These are phyloP conservation scores for Posidonia australis DNA, from an alignment of 106 monocot genomes.

Conservation along the genomic window DNA sequence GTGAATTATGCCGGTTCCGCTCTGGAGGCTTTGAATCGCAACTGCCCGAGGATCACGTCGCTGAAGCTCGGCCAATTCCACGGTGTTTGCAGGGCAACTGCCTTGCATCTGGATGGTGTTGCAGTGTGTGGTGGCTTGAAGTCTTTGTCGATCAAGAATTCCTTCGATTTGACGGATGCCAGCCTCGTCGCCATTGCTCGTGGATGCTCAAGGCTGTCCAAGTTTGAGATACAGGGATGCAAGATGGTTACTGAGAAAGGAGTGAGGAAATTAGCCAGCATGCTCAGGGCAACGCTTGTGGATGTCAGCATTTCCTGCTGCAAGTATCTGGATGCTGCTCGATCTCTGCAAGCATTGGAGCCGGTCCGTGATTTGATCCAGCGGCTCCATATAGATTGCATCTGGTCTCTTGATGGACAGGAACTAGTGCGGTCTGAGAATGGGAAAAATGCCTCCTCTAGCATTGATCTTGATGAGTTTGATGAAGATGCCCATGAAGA, in stretches of 20 bases:
- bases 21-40: slow-evolving; percentile 40
- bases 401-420: slow-evolving; percentile 19
- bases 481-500: background rate
- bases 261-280: slow-evolving; percentile 32
- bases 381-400: slow-evolving; percentile 65
- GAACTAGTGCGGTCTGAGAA: background rate
- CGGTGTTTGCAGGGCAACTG: slow-evolving; percentile 52
- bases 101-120: slow-evolving; percentile 79
- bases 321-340: slow-evolving; percentile 23
- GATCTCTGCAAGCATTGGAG: slow-evolving; percentile 39
- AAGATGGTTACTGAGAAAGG: slow-evolving; percentile 41
- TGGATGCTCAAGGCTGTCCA: slow-evolving; percentile 55
- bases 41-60: slow-evolving; percentile 34
- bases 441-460: background rate
- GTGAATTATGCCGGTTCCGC: slow-evolving; percentile 42
- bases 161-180: slow-evolving; percentile 55
- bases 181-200: slow-evolving; percentile 51
- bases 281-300: slow-evolving; percentile 52
- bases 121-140: slow-evolving; percentile 58
- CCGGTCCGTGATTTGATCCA: slow-evolving; percentile 60
- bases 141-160: slow-evolving; percentile 52
- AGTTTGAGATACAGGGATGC: slow-evolving; percentile 57
- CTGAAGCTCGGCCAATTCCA: slow-evolving; percentile 57
- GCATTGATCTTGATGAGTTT: background rate
- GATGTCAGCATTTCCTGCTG: slow-evolving; percentile 64